phyloP scores from a whole-genome alignment of 805 yeast genomes.

The Candida glaebosa region DNA sequence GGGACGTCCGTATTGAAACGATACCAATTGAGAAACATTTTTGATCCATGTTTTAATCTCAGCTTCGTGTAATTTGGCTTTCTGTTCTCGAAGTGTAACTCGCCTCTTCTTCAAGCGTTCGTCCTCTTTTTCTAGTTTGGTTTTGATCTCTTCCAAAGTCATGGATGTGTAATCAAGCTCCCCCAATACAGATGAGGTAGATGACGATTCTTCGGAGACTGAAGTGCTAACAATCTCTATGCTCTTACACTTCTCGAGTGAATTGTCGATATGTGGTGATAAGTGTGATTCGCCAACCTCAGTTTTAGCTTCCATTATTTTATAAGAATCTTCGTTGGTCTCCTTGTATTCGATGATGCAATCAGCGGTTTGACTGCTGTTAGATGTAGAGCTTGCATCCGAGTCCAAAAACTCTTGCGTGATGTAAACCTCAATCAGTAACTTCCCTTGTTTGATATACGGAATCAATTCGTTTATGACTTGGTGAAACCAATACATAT shows the following conservation, averaged over 20 bases:
- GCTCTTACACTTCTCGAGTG: neutral
- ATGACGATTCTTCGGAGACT: neutral
- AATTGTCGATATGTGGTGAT: neutral
- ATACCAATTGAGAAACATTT: neutral
- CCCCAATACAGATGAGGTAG: neutral
- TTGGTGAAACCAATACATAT: slow-evolving; percentile 36
- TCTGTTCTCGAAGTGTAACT: neutral
- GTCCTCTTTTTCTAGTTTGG: neutral
- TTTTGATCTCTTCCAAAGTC: neutral
- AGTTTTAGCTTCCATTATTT: neutral
- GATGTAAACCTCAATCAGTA: slow-evolving; percentile 24
- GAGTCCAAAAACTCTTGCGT: slow-evolving; percentile 19
- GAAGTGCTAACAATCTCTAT: neutral
- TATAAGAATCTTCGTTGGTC: neutral
- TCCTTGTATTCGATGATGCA: neutral
- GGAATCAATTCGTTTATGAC: slow-evolving; percentile 26
- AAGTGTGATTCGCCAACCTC: neutral
- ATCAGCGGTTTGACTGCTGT: neutral
- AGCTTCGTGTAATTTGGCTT: neutral
- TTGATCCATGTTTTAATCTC: neutral
- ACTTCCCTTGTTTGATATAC: slow-evolving; percentile 19
- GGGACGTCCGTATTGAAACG: neutral
- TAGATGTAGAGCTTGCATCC: neutral
- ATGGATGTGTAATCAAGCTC: neutral
- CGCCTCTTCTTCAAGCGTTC: neutral